Evolutionary conservation across 768 basidiomycete species (phyloP), one percentile per base, ranked within the genome.

Genomic region (Amanita muscaria): DNA sequence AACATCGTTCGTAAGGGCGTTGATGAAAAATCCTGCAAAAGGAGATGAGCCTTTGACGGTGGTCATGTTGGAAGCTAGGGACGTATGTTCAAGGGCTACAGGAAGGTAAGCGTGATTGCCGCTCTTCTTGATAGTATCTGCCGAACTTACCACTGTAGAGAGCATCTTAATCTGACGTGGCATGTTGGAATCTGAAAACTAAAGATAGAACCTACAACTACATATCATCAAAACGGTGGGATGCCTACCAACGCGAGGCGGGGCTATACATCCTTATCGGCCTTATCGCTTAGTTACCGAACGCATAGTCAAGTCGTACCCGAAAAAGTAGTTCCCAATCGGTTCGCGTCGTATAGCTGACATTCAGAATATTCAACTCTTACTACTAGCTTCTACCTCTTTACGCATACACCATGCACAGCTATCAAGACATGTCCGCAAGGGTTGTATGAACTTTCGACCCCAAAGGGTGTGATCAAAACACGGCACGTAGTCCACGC

Each of bases 401-500:
- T 67, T 49, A 75, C 79, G 5, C 67, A 73, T 31, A 81, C 80
- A 5, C 77, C 83, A 6, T 87, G 73, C 61, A 79, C 70, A 36
- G 64, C 54, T 33, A 78, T 80, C 56, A 54, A 51, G 18, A 54
- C 58, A 33, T 43, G 47, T 37, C 43, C 52, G 34, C 43, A 46
- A 15, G 40, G 56, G 2, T 51, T 59, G n/a, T 86, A 85, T 61
- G 65, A 62, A 8, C 64, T 88, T 14, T 49, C 56, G 16, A 90
- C 88, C 1, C 66, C 80, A 0, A 67, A 70, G 40, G 88, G 89
- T 0, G 54, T 51, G 4, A 67, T 88, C 18, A 60, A 52, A 12
- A 65, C 85, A 0, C 62, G 60, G 3, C 83, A 86, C 57, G 69
- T 93, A 32, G 66, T 93, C 8, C 88, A 90, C 56, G 85, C 87